Percentiles rank a stretch among this genome's conserved stretches.
These are phyloP conservation scores for Meripilus lineatus DNA, from an alignment of 1,284 basidiomycete genomes.

Conservation along the genomic window DNA sequence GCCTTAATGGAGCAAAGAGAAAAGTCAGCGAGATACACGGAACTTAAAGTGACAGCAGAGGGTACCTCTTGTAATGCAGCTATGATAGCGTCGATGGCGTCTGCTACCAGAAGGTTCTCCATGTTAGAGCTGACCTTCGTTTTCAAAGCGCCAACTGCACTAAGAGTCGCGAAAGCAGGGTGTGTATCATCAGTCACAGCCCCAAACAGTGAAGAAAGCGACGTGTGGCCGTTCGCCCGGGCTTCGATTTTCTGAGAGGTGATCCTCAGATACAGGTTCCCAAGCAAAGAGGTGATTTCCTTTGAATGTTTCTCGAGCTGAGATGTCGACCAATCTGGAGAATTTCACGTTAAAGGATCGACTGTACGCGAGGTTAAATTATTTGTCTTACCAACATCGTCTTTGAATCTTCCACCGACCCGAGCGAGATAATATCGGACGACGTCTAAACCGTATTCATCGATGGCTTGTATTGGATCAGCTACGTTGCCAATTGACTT, in stretches of 20 bases:
- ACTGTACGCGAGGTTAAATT: too few relatives aligned
- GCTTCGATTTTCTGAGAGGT: slow-evolving; percentile 35
- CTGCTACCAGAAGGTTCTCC: background rate
- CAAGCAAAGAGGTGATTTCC: slow-evolving; percentile 70
- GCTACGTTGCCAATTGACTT: slow-evolving; percentile 89
- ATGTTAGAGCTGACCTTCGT: background rate
- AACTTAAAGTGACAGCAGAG: slow-evolving; percentile 2
- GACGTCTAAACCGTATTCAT: slow-evolving; percentile 65
- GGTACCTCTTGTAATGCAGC: slow-evolving; percentile 19
- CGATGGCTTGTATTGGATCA: slow-evolving; percentile 76
- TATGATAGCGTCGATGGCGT: slow-evolving; percentile 25
- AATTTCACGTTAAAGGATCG: too few relatives aligned
- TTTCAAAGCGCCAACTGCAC: slow-evolving; percentile 5
- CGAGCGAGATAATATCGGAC: slow-evolving; percentile 83
- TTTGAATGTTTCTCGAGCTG: slow-evolving; percentile 65
- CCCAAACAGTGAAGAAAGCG: slow-evolving; percentile 1
- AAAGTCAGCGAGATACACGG: too few relatives aligned
- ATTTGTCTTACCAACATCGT: slow-evolving; percentile 65
- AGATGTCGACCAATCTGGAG: slow-evolving; percentile 68
- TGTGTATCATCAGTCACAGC: too few relatives aligned
- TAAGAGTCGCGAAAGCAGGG: too few relatives aligned
- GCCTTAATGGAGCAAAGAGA: too few relatives aligned
- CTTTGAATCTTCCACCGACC: slow-evolving; percentile 72
- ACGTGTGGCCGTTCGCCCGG: slow-evolving; percentile 11
- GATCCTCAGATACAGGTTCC: slow-evolving; percentile 76